phyloP scores from a whole-genome alignment of 108 stramenopile genomes.

The Licmophora abbreviata region DNA sequence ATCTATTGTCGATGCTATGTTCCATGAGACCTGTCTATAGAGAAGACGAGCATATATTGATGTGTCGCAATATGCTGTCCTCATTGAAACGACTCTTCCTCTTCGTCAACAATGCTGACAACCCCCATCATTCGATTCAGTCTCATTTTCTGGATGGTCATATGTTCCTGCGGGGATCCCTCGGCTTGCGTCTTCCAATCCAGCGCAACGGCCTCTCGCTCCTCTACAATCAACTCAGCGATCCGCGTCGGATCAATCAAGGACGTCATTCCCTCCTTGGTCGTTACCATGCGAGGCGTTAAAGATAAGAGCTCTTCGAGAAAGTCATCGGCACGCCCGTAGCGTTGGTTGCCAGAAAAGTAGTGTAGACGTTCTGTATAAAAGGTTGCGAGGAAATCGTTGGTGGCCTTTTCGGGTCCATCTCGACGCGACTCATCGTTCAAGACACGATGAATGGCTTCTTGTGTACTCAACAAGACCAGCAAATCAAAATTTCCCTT shows the following conservation, averaged over 20 bases:
- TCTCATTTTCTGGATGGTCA: constrained; percentile 44
- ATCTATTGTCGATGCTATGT: too few relatives aligned
- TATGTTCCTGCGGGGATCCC: constrained; percentile 39
- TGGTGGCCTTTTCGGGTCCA: constrained; percentile 9
- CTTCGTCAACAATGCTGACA: too few relatives aligned
- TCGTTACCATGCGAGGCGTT: constrained; percentile 23
- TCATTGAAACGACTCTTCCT: too few relatives aligned
- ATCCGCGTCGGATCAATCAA: constrained; percentile 51
- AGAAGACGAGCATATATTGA: too few relatives aligned
- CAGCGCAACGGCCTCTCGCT: constrained; percentile 41
- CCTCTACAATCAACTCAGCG: constrained; percentile 47
- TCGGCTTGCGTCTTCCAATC: constrained; percentile 50
- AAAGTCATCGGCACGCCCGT: constrained; percentile 71
- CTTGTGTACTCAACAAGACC: constrained; percentile 45
- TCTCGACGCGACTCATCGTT: constrained; percentile 14
- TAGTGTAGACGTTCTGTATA: constrained; percentile 32
- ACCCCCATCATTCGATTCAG: constrained; percentile 40
- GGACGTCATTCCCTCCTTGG: constrained; percentile 10
- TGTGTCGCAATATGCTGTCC: too few relatives aligned
- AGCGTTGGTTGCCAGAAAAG: constrained; percentile 54
- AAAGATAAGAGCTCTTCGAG: constrained; percentile 47
- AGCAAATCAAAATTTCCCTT: constrained; percentile 76
- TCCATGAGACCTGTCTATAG: too few relatives aligned
- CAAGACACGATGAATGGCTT: constrained; percentile 48
- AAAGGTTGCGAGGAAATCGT: constrained; percentile 30